Evolutionary conservation across 139 green algal species (phyloP).

Genomic region (Micractinium conductrix): DNA sequence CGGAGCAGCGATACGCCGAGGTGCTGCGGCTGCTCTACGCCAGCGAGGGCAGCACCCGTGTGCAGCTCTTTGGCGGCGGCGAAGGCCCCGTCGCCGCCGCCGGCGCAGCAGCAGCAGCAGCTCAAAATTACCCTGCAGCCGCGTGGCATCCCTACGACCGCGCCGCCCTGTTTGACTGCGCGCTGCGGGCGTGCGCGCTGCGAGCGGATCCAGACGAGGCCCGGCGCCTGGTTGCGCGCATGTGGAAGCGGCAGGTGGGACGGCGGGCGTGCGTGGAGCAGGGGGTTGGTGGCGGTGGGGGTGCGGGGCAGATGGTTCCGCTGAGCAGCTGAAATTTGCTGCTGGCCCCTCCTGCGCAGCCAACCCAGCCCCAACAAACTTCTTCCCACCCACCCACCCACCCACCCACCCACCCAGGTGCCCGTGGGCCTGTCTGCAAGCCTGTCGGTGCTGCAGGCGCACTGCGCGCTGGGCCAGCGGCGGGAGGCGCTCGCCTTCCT

Average conservation of each 20-base stretch:
- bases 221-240: neutral
- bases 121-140: too few relatives aligned
- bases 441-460: slow-evolving; percentile 3
- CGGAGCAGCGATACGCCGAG: neutral
- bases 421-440: slow-evolving; percentile 12
- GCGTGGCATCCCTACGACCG: neutral
- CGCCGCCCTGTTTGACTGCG: slow-evolving; percentile 6
- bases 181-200: neutral
- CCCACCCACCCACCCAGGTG: neutral
- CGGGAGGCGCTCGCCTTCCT: neutral
- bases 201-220: neutral
- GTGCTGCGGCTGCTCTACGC: slow-evolving; percentile 11
- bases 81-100: neutral
- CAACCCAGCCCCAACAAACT: too few relatives aligned
- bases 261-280: neutral
- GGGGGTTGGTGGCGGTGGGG: neutral
- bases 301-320: too few relatives aligned
- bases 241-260: slow-evolving; percentile 19
- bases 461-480: neutral
- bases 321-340: too few relatives aligned
- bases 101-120: neutral
- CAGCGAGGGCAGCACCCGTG: neutral
- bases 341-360: too few relatives aligned
- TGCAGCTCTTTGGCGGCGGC: neutral
- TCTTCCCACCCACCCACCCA: too few relatives aligned